Conservation (phyloP, 768 basidiomycete species). For the Russula abietina region DNA sequence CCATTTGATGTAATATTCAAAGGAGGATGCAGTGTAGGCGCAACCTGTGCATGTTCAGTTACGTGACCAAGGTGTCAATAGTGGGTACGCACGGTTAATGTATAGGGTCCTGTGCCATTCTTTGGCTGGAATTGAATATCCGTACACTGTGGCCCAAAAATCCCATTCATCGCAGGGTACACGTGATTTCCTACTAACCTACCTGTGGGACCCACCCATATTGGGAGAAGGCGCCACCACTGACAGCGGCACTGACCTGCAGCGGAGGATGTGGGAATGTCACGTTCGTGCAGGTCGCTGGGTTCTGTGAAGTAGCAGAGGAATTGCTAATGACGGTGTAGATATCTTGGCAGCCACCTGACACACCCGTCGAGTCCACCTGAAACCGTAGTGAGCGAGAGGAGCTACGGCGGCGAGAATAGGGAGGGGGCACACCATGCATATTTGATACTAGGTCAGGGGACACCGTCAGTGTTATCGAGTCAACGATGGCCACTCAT, state of each 20-base stretch:
- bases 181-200: slow-evolving; percentile 6
- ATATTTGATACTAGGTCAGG: slow-evolving; percentile 53
- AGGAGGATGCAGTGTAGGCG: slow-evolving; percentile 56
- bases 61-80: not conserved
- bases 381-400: slow-evolving; percentile 24
- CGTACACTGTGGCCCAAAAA: slow-evolving; percentile 40
- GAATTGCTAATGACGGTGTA: slow-evolving; percentile 49
- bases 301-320: slow-evolving; percentile 29
- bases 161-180: not conserved
- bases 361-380: slow-evolving; percentile 52
- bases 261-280: slow-evolving; percentile 41
- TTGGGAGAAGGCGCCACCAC: slow-evolving; percentile 47
- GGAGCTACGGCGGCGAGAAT: not conserved
- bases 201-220: slow-evolving; percentile 58
- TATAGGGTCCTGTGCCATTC: slow-evolving; percentile 57
- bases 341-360: slow-evolving; percentile 55
- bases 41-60: slow-evolving; percentile 36
- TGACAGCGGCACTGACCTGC: slow-evolving; percentile 40
- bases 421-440: slow-evolving; percentile 43
- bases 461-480: not conserved
- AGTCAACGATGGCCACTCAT: not conserved
- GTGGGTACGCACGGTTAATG: slow-evolving; percentile 41
- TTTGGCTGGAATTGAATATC: slow-evolving; percentile 48
- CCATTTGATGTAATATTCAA: slow-evolving; percentile 48
- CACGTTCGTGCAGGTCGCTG: slow-evolving; percentile 46